Evolutionary conservation across 306 rosid genomes (phyloP).

Genomic region (Quercus gilva): DNA sequence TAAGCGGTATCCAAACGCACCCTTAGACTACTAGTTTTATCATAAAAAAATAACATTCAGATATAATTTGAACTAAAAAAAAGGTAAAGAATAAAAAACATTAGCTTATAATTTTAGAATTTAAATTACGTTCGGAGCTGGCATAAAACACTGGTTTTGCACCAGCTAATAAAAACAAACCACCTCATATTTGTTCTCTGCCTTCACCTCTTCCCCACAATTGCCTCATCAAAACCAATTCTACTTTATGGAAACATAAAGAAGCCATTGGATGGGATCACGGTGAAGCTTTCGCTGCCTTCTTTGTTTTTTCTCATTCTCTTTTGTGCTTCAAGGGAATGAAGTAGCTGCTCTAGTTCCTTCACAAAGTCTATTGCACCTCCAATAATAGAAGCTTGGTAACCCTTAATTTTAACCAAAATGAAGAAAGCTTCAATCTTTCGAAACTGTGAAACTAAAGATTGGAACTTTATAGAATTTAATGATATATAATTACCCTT

Average conservation of each 20-base stretch:
- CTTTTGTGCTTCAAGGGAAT: slow-evolving; percentile 74
- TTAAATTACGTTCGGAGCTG: too few relatives aligned
- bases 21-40: too few relatives aligned
- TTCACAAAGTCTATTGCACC: slow-evolving; percentile 97
- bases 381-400: slow-evolving; percentile 95
- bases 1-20: too few relatives aligned
- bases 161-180: not conserved
- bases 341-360: slow-evolving; percentile 78
- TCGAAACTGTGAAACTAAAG: not conserved
- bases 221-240: slow-evolving; percentile 37
- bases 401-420: slow-evolving; percentile 50
- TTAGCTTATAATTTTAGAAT: too few relatives aligned
- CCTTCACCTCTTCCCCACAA: slow-evolving; percentile 44
- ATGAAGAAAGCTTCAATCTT: not conserved
- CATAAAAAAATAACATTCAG: too few relatives aligned
- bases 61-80: too few relatives aligned
- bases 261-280: slow-evolving; percentile 30
- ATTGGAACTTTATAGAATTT: not conserved
- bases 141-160: too few relatives aligned
- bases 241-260: slow-evolving; percentile 29
- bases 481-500: slow-evolving; percentile 43
- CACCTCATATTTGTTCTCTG: slow-evolving; percentile 63
- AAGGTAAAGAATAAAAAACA: too few relatives aligned
- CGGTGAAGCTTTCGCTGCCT: not conserved
- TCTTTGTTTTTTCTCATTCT: slow-evolving; percentile 46